phyloP scores from a whole-genome alignment of 2,329 filamentous ascomycete species.

The Paramyrothecium sp. region DNA sequence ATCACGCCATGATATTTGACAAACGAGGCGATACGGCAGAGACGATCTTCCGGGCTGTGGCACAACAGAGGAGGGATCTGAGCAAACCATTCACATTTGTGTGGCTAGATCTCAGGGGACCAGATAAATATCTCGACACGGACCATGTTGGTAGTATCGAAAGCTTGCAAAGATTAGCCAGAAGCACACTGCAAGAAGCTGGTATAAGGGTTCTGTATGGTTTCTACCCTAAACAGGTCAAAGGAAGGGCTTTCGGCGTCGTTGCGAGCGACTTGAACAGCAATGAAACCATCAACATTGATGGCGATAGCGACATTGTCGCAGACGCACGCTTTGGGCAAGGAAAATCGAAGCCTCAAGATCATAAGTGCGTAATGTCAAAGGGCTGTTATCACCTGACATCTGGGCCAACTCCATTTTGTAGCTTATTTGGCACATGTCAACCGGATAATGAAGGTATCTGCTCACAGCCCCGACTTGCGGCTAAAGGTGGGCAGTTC shows the following conservation, averaged over 20 bases:
- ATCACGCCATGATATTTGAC: neutral
- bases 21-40: neutral
- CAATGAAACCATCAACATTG: conserved; percentile 6
- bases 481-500: neutral
- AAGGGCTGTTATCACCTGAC: conserved; percentile 2
- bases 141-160: neutral
- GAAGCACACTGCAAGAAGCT: conserved; percentile 1
- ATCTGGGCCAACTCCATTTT: too few species aligned
- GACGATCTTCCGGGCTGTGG: conserved; percentile 1
- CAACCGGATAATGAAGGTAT: neutral
- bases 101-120: conserved; percentile 10
- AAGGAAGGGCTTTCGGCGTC: neutral
- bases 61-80: neutral
- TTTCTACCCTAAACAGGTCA: neutral
- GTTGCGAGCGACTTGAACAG: conserved; percentile 3
- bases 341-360: neutral
- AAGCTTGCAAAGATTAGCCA: conserved; percentile 1
- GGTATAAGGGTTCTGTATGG: conserved; percentile 8
- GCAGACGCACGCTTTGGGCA: neutral
- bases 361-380: conserved; percentile 3
- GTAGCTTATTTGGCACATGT: conserved; percentile 4
- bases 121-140: neutral
- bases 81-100: conserved; percentile 8
- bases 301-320: neutral
- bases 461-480: conserved; percentile 5